Evolutionary conservation across 192 early-diverging fungal genomes (phyloP).

Genomic region (Podila epicladia): DNA sequence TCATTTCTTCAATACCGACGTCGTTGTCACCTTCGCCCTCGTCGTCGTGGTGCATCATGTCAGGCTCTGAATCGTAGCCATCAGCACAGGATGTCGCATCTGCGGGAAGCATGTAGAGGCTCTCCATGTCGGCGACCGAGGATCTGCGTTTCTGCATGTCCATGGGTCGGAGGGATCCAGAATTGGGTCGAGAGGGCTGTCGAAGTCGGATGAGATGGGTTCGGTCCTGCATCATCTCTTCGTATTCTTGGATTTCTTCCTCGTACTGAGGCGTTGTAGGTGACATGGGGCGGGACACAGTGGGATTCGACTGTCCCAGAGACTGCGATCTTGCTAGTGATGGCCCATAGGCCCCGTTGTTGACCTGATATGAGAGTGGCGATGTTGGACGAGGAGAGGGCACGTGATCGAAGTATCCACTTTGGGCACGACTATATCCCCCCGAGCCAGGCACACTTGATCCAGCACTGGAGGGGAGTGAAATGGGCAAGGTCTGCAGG

Average conservation of each 20-base stretch:
- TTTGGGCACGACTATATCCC: constrained; percentile 1
- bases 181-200: constrained; percentile 13
- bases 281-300: constrained; percentile 10
- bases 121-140: constrained; percentile 39
- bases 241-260: constrained; percentile 30
- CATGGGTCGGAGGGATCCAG: not conserved
- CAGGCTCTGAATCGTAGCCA: constrained; percentile 50
- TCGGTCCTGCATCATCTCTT: constrained; percentile 41
- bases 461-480: constrained; percentile 23
- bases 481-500: constrained; percentile 14
- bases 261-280: constrained; percentile 1
- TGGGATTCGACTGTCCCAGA: constrained; percentile 1
- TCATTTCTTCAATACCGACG: not conserved
- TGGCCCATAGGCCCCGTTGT: not conserved
- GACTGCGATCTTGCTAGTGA: constrained; percentile 26
- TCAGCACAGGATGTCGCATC: constrained; percentile 9
- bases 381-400: constrained; percentile 13
- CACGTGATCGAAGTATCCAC: constrained; percentile 31
- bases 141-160: constrained; percentile 16
- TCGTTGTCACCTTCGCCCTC: constrained; percentile 3
- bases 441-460: constrained; percentile 18
- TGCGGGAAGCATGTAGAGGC: constrained; percentile 17
- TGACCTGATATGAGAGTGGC: constrained; percentile 13
- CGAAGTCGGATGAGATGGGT: constrained; percentile 27
- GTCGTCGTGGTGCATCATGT: constrained; percentile 19